A percentile compares a stretch with the other conserved stretches of the same genome.
Conservation (phyloP, 1,139 yeast species). For the Kodamaea derodonti region DNA sequence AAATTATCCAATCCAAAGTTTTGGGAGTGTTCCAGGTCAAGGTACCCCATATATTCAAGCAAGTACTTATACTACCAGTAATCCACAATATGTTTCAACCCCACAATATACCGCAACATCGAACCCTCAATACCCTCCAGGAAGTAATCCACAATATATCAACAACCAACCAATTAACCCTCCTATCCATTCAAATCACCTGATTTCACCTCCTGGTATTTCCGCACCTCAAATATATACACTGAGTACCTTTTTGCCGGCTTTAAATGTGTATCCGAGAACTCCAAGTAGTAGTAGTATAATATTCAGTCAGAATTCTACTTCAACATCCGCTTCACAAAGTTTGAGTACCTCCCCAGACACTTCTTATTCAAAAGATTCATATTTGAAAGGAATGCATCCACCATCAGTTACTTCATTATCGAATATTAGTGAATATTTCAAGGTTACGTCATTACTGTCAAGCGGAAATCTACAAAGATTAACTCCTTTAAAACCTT, state of each 20-base stretch:
- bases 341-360: conserved; percentile 37
- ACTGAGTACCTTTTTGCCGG: conserved; percentile 2
- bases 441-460: conserved; percentile 23
- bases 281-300: conserved; percentile 19
- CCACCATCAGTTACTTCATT: conserved; percentile 19
- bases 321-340: conserved; percentile 21
- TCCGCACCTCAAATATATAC: background rate
- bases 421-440: conserved; percentile 31
- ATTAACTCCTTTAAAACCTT: conserved; percentile 38
- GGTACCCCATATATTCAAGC: no score
- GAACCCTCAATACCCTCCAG: no score
- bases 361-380: conserved; percentile 8
- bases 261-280: conserved; percentile 8
- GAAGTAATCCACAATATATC: no score
- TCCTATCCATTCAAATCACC: no score
- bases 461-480: conserved; percentile 16
- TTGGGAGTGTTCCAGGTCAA: background rate
- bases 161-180: no score
- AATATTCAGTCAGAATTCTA: conserved; percentile 17
- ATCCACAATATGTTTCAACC: no score
- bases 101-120: no score
- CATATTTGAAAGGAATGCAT: conserved; percentile 7
- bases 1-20: background rate
- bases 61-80: no score
- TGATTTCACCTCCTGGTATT: background rate